These are phyloP conservation scores for Monosporozyma yasuniensis DNA, from an alignment of 805 yeast genomes.

Conservation along the genomic window DNA sequence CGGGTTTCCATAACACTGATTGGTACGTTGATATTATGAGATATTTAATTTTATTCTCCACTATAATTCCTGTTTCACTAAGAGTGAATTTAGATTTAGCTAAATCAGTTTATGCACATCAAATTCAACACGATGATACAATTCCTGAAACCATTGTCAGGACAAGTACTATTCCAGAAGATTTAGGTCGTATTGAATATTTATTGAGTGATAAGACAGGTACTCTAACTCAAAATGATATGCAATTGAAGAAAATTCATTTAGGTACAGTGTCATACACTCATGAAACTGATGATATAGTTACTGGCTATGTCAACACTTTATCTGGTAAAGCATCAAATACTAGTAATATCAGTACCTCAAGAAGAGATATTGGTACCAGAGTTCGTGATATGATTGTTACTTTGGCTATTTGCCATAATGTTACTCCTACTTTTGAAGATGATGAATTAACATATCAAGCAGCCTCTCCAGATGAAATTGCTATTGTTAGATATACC, in stretches of 20 bases:
- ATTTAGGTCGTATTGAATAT: slow-evolving; percentile 91
- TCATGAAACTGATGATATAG: slow-evolving; percentile 86
- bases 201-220: slow-evolving; percentile 92
- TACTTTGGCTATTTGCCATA: slow-evolving; percentile 90
- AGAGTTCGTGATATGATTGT: slow-evolving; percentile 73
- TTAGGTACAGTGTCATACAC: slow-evolving; percentile 89
- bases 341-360: slow-evolving; percentile 13
- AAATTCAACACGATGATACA: slow-evolving; percentile 77
- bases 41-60: slow-evolving; percentile 82
- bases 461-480: slow-evolving; percentile 98
- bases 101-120: slow-evolving; percentile 90
- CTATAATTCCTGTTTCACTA: slow-evolving; percentile 92
- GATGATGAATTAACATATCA: slow-evolving; percentile 74
- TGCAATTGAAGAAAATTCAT: slow-evolving; percentile 91
- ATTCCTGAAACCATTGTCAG: slow-evolving; percentile 88
- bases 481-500: slow-evolving; percentile 91
- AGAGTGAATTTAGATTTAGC: slow-evolving; percentile 93
- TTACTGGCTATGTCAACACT: slow-evolving; percentile 53
- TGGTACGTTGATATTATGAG: slow-evolving; percentile 93
- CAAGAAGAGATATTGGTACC: slow-evolving; percentile 61
- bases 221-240: slow-evolving; percentile 93
- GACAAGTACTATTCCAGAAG: slow-evolving; percentile 97
- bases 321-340: slow-evolving; percentile 12
- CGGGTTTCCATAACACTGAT: slow-evolving; percentile 55
- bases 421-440: slow-evolving; percentile 88